Conservation (phyloP, 345 rosid genomes). For the Lumnitzera littorea region DNA sequence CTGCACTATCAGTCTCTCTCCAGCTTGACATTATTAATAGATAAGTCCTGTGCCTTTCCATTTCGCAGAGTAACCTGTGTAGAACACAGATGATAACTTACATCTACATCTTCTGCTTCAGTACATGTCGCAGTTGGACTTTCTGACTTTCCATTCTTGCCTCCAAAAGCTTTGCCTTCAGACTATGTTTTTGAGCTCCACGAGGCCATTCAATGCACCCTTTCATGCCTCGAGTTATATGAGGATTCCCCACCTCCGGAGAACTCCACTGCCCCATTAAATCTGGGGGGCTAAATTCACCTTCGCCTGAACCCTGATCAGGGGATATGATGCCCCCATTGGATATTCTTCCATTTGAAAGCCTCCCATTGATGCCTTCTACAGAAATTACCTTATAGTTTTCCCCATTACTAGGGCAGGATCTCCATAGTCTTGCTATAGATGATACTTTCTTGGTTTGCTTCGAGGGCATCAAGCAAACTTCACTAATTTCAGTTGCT, state of each 20-base stretch:
- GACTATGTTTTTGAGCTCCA: slow-evolving; percentile 62
- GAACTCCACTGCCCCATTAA: slow-evolving; percentile 74
- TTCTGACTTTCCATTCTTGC: slow-evolving; percentile 83
- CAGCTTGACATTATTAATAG: too few species aligned
- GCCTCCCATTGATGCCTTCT: slow-evolving; percentile 56
- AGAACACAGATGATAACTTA: neutral
- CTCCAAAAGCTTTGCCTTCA: slow-evolving; percentile 90
- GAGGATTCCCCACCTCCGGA: slow-evolving; percentile 63
- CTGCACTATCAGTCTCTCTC: too few species aligned
- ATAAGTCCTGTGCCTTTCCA: too few species aligned
- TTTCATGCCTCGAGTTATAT: slow-evolving; percentile 71
- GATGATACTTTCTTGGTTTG: slow-evolving; percentile 60
- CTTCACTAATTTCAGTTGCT: slow-evolving; percentile 52
- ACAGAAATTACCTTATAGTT: slow-evolving; percentile 59
- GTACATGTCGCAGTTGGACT: slow-evolving; percentile 79
- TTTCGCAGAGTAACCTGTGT: too few species aligned
- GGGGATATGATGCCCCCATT: slow-evolving; percentile 50
- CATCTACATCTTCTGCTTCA: slow-evolving; percentile 74
- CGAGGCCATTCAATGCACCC: slow-evolving; percentile 99
- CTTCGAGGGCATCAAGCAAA: slow-evolving; percentile 43
- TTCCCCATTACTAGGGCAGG: slow-evolving; percentile 50
- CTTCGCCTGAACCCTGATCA: slow-evolving; percentile 57
- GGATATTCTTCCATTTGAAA: slow-evolving; percentile 69
- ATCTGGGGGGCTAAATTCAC: slow-evolving; percentile 53
- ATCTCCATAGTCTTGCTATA: slow-evolving; percentile 70